phyloP scores from a whole-genome alignment of 2,329 filamentous ascomycete genomes.

The Ilyonectria destructans region DNA sequence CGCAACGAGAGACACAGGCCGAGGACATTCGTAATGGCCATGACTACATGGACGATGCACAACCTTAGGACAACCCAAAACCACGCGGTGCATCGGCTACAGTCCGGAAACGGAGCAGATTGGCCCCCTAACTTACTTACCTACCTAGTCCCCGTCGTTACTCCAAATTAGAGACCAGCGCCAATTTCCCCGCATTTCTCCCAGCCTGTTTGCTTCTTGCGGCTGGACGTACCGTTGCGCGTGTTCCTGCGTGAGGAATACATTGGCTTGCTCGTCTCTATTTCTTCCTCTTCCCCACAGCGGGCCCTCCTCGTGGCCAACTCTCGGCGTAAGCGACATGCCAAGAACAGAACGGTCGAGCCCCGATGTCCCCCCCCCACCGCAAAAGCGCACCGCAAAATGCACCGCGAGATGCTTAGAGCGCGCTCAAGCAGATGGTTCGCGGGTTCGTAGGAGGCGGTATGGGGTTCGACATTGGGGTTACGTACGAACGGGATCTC shows the following conservation, averaged over 20 bases:
- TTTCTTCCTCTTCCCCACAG: slow-evolving; percentile 33
- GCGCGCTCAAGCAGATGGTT: not conserved
- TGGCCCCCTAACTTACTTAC: too few relatives aligned
- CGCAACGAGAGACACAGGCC: not conserved
- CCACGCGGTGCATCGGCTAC: slow-evolving; percentile 26
- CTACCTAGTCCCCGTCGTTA: not conserved
- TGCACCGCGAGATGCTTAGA: slow-evolving; percentile 6
- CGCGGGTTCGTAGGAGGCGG: not conserved
- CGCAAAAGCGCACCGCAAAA: not conserved
- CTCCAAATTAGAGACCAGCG: slow-evolving; percentile 3
- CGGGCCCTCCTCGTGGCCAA: slow-evolving; percentile 28
- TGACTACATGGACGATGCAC: not conserved
- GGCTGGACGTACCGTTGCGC: not conserved
- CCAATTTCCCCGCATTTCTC: slow-evolving; percentile 31
- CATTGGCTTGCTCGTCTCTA: slow-evolving; percentile 6
- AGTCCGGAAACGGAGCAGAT: slow-evolving; percentile 28
- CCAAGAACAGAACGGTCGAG: slow-evolving; percentile 31
- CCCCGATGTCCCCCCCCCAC: not conserved
- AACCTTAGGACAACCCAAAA: slow-evolving; percentile 9
- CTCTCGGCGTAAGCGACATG: slow-evolving; percentile 34
- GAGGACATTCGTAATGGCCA: slow-evolving; percentile 27
- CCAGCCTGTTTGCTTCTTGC: slow-evolving; percentile 9
- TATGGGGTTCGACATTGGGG: slow-evolving; percentile 1
- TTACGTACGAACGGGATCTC: not conserved
- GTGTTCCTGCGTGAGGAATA: not conserved